These are phyloP conservation scores for Stenogyne calaminthoides DNA, from an alignment of 305 asterid species.

Conservation along the genomic window DNA sequence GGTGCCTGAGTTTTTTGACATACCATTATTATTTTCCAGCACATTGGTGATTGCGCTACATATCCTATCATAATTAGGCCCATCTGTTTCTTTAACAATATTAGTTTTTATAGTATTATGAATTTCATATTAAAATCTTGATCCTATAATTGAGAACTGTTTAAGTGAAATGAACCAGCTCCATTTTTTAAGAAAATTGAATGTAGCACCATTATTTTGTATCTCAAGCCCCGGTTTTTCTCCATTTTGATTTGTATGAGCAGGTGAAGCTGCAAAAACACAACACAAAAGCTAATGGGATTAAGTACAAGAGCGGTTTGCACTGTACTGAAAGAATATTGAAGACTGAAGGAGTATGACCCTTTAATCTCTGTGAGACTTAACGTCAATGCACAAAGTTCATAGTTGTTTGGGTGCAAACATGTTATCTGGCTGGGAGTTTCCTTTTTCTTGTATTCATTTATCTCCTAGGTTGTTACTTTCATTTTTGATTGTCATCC, in stretches of 20 bases:
- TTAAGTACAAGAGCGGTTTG: conserved; percentile 72
- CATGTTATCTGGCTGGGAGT: not conserved
- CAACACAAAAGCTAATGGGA: conserved; percentile 73
- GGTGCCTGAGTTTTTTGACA: conserved; percentile 2
- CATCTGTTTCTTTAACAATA: not conserved
- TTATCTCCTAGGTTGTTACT: not conserved
- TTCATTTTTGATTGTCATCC: not conserved
- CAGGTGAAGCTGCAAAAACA: conserved; percentile 94
- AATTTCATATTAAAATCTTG: conserved; percentile 8
- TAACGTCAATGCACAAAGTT: conserved; percentile 25
- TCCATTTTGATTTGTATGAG: conserved; percentile 31
- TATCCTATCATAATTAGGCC: conserved; percentile 3
- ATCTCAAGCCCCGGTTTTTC: conserved; percentile 22
- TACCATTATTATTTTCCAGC: not conserved
- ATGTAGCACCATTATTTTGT: conserved; percentile 15
- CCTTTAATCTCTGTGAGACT: conserved; percentile 37
- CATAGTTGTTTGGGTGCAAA: conserved; percentile 18
- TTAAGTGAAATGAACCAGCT: not conserved
- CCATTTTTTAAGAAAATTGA: not conserved
- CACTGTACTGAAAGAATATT: conserved; percentile 79
- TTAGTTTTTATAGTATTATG: not conserved
- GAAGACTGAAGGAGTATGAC: conserved; percentile 91
- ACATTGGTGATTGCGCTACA: not conserved
- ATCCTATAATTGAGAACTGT: not conserved
- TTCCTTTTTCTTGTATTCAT: conserved; percentile 10